phyloP scores from a whole-genome alignment of 495 filamentous ascomycete species.

The Rusavskia elegans region DNA sequence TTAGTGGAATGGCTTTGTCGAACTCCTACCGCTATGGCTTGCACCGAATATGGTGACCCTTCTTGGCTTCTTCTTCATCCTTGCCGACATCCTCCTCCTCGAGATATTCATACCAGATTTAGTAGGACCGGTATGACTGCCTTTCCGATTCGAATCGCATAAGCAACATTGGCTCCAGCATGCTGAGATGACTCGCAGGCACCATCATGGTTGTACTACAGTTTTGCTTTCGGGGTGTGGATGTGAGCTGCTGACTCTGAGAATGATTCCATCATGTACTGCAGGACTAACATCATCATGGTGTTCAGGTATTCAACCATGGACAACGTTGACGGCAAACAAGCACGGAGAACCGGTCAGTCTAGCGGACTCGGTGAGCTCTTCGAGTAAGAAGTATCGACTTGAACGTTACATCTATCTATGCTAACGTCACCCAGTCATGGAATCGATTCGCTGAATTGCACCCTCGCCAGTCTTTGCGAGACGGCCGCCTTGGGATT shows the following conservation, averaged over 20 bases:
- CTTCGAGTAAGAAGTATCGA: slow-evolving; percentile 52
- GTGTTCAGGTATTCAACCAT: slow-evolving; percentile 71
- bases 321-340: slow-evolving; percentile 98
- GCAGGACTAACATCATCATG: slow-evolving; percentile 11
- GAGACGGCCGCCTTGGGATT: slow-evolving; percentile 86
- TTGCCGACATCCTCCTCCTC: slow-evolving; percentile 68
- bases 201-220: slow-evolving; percentile 85
- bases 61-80: slow-evolving; percentile 84
- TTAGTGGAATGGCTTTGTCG: slow-evolving; percentile 95
- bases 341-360: slow-evolving; percentile 84
- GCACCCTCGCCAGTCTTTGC: slow-evolving; percentile 75
- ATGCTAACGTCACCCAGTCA: slow-evolving; percentile 34
- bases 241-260: slow-evolving; percentile 38
- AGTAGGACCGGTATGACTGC: slow-evolving; percentile 59
- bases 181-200: slow-evolving; percentile 34
- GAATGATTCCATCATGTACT: background rate
- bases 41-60: slow-evolving; percentile 97
- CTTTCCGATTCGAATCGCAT: background rate
- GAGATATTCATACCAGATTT: slow-evolving; percentile 80
- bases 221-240: slow-evolving; percentile 86
- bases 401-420: slow-evolving; percentile 17
- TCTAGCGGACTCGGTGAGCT: slow-evolving; percentile 90
- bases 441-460: slow-evolving; percentile 95
- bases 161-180: background rate
- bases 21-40: slow-evolving; percentile 84